Evolutionary conservation across 2,329 filamentous ascomycete genomes (phyloP), one percentile per base, ranked within the genome.

Genomic region (Aspergillus neoniger): DNA sequence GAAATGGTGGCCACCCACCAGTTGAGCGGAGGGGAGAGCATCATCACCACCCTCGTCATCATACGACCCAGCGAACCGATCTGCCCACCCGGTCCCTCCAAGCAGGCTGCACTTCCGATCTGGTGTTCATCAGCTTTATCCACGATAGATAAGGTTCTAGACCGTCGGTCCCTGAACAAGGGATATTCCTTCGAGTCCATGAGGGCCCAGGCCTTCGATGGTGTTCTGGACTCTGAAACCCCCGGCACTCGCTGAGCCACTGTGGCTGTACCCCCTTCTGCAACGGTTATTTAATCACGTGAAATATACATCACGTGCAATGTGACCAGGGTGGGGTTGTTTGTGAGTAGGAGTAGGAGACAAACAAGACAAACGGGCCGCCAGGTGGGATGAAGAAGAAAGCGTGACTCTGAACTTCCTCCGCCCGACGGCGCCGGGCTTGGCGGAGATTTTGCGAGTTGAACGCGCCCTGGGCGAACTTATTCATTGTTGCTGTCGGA

Each of bases 361-460:
- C 61, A 60, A 66, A 64, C 51, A 25, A 6, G 38, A 56, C 69
- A 72, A 73, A 73, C 65, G 52, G 28, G 49, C 30, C 55, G 57
- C 59, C 54, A 50, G 58, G 65, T 65, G 64, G 65, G 64, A 65
- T 66, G 64, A 66, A 55, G 39, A 14, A 14, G 10, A 36, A 36
- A 36, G 32, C 32, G 32, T 36, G 32, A 36, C 32, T 55, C 39
- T 68, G 65, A 67, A 32, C 12, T 60, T 66, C 64, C 61, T 59
- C 58, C 47, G 52, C 44, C 43, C 39, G 41, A 41, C 44, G 51
- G 39, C 30, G 21, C 53, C 52, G 55, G 51, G 67, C 70, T 73
- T 70, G 70, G 69, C 68, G 65, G 67, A 71, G 66, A 65, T 74
- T 73, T 73, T 72, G 70, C 50, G 55, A 49, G 38, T 25, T 50